A percentile compares a stretch with the other conserved stretches of the same genome.
Conservation (phyloP, 441 rosid genomes). For the Theobroma grandiflorum region DNA sequence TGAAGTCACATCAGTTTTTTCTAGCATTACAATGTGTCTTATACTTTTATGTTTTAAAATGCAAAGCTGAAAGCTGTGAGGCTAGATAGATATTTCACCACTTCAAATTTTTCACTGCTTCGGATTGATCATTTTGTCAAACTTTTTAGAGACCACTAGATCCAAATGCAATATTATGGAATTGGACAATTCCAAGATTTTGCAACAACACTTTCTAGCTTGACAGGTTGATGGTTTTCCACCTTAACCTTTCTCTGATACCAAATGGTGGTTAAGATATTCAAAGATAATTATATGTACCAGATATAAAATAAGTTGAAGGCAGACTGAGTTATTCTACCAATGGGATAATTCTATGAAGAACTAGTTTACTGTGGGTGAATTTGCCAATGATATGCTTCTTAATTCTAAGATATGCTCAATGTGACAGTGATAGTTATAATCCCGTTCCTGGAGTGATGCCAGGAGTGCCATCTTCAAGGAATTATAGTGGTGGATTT, state of each 20-base stretch:
- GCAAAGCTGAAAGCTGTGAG: neutral
- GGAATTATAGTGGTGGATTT: slow-evolving; percentile 83
- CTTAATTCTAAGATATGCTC: slow-evolving; percentile 24
- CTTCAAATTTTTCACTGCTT: no score
- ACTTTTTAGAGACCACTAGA: no score
- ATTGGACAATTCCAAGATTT: no score
- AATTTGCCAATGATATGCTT: slow-evolving; percentile 3
- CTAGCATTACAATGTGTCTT: neutral
- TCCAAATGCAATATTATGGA: no score
- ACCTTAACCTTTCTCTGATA: no score
- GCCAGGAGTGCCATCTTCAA: slow-evolving; percentile 92
- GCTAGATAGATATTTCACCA: no score
- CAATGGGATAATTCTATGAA: neutral
- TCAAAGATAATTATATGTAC: no score
- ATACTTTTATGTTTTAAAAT: neutral
- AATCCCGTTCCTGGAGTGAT: slow-evolving; percentile 98
- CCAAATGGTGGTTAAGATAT: no score
- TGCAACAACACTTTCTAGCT: no score
- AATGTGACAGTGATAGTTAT: slow-evolving; percentile 73
- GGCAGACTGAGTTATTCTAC: neutral
- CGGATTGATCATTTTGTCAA: no score
- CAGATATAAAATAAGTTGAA: no score
- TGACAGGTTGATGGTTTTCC: no score
- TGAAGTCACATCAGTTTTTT: neutral
- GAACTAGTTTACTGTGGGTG: neutral